Percentiles rank a stretch among this genome's conserved stretches.
phyloP scores from a whole-genome alignment of 2,329 filamentous ascomycete species.

The Fusarium devonianum region DNA sequence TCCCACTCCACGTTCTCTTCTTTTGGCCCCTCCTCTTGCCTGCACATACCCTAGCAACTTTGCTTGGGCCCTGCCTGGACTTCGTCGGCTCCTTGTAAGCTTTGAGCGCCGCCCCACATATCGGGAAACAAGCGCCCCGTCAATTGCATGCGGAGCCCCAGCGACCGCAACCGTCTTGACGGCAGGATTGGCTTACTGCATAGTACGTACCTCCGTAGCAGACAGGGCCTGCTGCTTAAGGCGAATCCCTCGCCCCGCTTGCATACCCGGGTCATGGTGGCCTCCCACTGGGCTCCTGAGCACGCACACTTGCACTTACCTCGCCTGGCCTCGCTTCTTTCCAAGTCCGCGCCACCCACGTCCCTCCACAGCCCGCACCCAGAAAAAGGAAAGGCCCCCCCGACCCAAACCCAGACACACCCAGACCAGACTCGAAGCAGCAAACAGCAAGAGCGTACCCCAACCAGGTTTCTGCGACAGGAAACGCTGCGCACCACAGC shows the following conservation, averaged over 20 bases:
- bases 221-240: constrained; percentile 33
- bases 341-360: constrained; percentile 43
- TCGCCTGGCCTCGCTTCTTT: constrained; percentile 52
- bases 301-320: constrained; percentile 34
- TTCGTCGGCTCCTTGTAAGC: constrained; percentile 22
- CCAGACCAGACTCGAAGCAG: constrained; percentile 50
- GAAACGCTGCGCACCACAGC: constrained; percentile 55
- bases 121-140: constrained; percentile 44
- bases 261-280: too few species aligned
- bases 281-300: constrained; percentile 25
- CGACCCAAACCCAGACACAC: constrained; percentile 36
- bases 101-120: constrained; percentile 32
- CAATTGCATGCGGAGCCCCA: constrained; percentile 40
- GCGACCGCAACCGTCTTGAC: constrained; percentile 17
- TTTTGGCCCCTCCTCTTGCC: constrained; percentile 22
- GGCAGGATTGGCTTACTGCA: too few species aligned
- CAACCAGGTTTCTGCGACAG: constrained; percentile 65
- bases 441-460: constrained; percentile 47
- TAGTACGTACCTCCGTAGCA: too few species aligned
- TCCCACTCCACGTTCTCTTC: constrained; percentile 8
- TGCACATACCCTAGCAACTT: constrained; percentile 26
- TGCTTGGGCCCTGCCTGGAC: constrained; percentile 15
- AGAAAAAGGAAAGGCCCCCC: constrained; percentile 37
- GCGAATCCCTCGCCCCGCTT: constrained; percentile 33
- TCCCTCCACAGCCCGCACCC: constrained; percentile 38